These are phyloP conservation scores for Russula compacta DNA, from an alignment of 768 basidiomycete genomes.

Conservation along the genomic window DNA sequence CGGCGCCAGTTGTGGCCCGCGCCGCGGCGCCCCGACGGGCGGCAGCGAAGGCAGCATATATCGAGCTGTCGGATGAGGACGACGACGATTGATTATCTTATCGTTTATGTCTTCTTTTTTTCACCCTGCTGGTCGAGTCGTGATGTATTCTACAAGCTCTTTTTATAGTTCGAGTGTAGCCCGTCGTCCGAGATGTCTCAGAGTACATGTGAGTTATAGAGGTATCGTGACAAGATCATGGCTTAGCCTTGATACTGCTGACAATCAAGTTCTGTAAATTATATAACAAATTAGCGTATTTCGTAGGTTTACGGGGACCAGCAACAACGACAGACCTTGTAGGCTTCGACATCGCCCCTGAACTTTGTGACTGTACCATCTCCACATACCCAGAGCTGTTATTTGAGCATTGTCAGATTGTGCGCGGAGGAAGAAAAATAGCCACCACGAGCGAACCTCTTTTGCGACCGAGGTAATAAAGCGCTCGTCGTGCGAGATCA, in stretches of 20 bases:
- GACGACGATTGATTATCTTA: slow-evolving; percentile 30
- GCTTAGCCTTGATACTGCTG: slow-evolving; percentile 29
- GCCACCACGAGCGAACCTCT: slow-evolving; percentile 52
- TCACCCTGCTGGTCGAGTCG: slow-evolving; percentile 28
- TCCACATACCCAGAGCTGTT: slow-evolving; percentile 86
- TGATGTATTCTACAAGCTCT: neutral
- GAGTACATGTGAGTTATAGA: neutral
- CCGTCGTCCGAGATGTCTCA: neutral
- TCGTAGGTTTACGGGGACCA: neutral
- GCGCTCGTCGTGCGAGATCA: slow-evolving; percentile 92
- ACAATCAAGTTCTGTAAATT: slow-evolving; percentile 19
- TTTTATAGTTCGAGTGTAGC: neutral
- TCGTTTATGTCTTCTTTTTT: slow-evolving; percentile 24
- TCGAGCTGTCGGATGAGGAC: slow-evolving; percentile 40
- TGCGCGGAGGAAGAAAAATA: neutral
- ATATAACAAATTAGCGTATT: neutral
- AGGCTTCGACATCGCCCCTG: slow-evolving; percentile 81
- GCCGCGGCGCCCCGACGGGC: slow-evolving; percentile 38
- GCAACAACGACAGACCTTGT: slow-evolving; percentile 55
- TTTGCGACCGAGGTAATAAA: slow-evolving; percentile 87
- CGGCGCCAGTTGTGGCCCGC: slow-evolving; percentile 33
- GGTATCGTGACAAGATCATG: slow-evolving; percentile 14
- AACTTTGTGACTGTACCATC: slow-evolving; percentile 77
- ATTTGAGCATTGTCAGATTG: slow-evolving; percentile 9
- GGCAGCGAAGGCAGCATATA: slow-evolving; percentile 33